Base-by-base conservation (phyloP, 305 asterid genomes). In the Fraxinus greggii region DNA sequence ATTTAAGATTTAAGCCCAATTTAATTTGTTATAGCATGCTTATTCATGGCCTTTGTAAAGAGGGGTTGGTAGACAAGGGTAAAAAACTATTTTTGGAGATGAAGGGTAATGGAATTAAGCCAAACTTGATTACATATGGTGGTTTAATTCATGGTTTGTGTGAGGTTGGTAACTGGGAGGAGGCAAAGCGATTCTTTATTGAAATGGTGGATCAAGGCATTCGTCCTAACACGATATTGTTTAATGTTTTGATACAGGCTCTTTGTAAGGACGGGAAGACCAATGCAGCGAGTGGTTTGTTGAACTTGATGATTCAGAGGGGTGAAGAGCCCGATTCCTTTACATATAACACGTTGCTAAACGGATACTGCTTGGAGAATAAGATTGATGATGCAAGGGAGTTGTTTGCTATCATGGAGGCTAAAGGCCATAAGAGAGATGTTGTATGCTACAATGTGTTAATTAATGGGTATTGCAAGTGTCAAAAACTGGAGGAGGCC, bases 141-240 rank as follows among this genome's bases (percentile, higher is more conserved):
- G 65, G 65, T 54, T 54, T 54, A 54, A 54, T 54, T 54, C 23
- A 54, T 54, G 65, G 65, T 54, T 17, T 54, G 24, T 54, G 84
- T 72, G 17, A 29, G 28, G 80, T 38, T 13, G 84, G 80, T 17
- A 38, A 48, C 36, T 80, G 86, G 87, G 86, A 80, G 54, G 83
- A 86, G 72, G 89, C 76, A 23, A 86, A 79, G 72, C 77, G 72
- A 63, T 76, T 81, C 42, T 86, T 83, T 72, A 45, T 42, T 78
- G 80, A 82, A n/a, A 88, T 84, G 88, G 65, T 86, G 28, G 89
- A 86, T 82, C 82, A 79, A 26, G 85, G 86, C 26, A 78, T 86
- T 45, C 76, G 65, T 54, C 65, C 65, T 17, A 54, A 54, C 65
- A 54, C 23, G 26, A n/a, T 54, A 54, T 17, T 54, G 79, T 87